Evolutionary conservation across 345 rosid species (phyloP).

Genomic region (Reutealis trisperma): DNA sequence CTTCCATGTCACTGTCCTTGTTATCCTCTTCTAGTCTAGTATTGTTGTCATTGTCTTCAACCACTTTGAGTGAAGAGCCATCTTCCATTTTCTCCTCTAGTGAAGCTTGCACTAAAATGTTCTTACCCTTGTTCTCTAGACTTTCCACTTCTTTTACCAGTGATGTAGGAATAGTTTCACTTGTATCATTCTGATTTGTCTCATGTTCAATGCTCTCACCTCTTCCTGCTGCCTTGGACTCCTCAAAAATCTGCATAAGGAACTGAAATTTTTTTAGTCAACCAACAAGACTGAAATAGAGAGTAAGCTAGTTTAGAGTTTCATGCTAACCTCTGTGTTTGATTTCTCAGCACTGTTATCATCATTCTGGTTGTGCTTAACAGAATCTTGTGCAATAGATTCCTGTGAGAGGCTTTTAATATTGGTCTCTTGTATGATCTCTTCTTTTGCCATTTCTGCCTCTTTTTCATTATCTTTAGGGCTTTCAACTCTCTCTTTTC

Average conservation of each 20-base stretch:
- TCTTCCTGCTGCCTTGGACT: not conserved
- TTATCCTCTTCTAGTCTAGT: too few species aligned
- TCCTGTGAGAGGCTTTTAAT: constrained; percentile 8
- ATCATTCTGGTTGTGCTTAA: constrained; percentile 17
- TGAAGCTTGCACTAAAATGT: not conserved
- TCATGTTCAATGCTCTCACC: not conserved
- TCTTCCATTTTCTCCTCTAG: not conserved
- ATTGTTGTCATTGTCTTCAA: too few species aligned
- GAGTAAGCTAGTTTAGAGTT: not conserved
- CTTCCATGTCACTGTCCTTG: too few species aligned
- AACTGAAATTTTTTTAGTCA: not conserved
- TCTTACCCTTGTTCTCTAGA: not conserved
- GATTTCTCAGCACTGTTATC: constrained; percentile 4
- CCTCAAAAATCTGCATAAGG: not conserved
- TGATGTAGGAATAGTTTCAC: not conserved
- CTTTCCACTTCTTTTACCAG: constrained; percentile 11
- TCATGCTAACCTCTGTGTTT: constrained; percentile 17
- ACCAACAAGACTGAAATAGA: not conserved
- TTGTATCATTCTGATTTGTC: constrained; percentile 13
- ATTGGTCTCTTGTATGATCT: not conserved
- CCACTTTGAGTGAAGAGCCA: not conserved
- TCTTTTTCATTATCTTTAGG: not conserved
- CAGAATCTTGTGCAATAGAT: constrained; percentile 4
- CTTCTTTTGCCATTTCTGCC: constrained; percentile 20
- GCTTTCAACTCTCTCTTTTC: not conserved